phyloP scores from a whole-genome alignment of 805 yeast species.

The Myxozyma mucilagina region DNA sequence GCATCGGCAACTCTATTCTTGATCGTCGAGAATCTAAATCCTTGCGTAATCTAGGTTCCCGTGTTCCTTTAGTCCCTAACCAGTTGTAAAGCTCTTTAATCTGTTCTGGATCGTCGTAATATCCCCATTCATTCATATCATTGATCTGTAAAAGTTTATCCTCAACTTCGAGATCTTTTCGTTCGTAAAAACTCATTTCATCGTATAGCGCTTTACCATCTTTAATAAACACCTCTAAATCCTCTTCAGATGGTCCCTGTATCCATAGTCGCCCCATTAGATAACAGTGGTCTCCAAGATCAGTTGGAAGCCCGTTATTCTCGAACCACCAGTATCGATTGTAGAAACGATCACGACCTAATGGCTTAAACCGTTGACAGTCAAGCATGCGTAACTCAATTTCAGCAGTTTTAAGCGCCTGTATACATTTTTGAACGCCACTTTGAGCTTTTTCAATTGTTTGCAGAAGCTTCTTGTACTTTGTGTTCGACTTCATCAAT shows the following conservation, averaged over 20 bases:
- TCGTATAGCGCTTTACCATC: conserved; percentile 31
- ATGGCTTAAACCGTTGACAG: conserved; percentile 67
- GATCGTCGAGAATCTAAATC: conserved; percentile 59
- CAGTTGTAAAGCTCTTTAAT: conserved; percentile 58
- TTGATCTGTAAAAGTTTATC: conserved; percentile 8
- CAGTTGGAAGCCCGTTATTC: conserved; percentile 60
- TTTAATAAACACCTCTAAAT: conserved; percentile 42
- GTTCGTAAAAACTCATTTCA: conserved; percentile 23
- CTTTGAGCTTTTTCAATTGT: conserved; percentile 37
- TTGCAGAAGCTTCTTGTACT: conserved; percentile 42
- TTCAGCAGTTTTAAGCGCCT: conserved; percentile 57
- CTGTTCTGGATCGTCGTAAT: conserved; percentile 60
- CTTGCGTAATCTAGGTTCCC: conserved; percentile 67
- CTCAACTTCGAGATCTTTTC: conserved; percentile 19
- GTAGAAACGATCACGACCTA: conserved; percentile 81
- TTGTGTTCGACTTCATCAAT: conserved; percentile 40
- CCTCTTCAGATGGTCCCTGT: conserved; percentile 77
- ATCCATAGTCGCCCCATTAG: conserved; percentile 85
- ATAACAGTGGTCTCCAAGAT: conserved; percentile 52
- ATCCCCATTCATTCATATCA: conserved; percentile 62
- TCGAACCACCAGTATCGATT: conserved; percentile 98
- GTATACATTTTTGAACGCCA: conserved; percentile 50
- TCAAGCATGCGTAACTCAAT: conserved; percentile 55
- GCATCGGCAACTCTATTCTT: conserved; percentile 55
- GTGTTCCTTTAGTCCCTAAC: conserved; percentile 71